Conservation (phyloP, 176 grass and related monocot species). For the Eleusine indica region DNA sequence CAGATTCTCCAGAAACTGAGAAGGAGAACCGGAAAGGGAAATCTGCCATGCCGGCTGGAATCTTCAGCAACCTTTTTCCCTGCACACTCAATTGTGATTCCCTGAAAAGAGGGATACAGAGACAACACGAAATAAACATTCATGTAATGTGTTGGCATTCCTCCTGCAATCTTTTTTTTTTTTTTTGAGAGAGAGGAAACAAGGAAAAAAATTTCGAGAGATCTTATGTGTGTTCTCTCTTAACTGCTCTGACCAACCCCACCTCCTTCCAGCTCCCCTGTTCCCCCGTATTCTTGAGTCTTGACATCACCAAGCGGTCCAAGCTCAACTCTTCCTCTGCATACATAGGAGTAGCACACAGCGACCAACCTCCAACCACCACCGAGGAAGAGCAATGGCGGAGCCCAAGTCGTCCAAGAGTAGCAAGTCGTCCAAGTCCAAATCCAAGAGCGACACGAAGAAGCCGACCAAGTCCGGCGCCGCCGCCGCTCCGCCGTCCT, state of each 20-base stretch:
- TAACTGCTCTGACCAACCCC: slow-evolving; percentile 40
- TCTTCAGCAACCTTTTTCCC: not conserved
- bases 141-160: too few relatives aligned
- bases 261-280: slow-evolving; percentile 29
- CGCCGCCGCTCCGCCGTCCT: not conserved
- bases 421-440: slow-evolving; percentile 33
- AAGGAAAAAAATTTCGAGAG: not conserved
- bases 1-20: slow-evolving; percentile 5
- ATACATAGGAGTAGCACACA: not conserved
- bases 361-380: not conserved
- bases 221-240: not conserved
- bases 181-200: too few relatives aligned
- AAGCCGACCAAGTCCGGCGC: slow-evolving; percentile 33
- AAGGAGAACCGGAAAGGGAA: not conserved
- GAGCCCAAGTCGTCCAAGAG: slow-evolving; percentile 54
- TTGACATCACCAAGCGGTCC: not conserved
- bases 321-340: not conserved
- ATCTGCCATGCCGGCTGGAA: slow-evolving; percentile 5
- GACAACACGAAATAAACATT: not conserved
- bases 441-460: slow-evolving; percentile 32
- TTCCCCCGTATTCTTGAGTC: not conserved
- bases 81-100: slow-evolving; percentile 41
- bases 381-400: slow-evolving; percentile 32
- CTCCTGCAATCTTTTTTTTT: too few relatives aligned
- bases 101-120: not conserved